Base-by-base conservation (phyloP, 1,284 basidiomycete species). In the Stereum hirsutum region DNA sequence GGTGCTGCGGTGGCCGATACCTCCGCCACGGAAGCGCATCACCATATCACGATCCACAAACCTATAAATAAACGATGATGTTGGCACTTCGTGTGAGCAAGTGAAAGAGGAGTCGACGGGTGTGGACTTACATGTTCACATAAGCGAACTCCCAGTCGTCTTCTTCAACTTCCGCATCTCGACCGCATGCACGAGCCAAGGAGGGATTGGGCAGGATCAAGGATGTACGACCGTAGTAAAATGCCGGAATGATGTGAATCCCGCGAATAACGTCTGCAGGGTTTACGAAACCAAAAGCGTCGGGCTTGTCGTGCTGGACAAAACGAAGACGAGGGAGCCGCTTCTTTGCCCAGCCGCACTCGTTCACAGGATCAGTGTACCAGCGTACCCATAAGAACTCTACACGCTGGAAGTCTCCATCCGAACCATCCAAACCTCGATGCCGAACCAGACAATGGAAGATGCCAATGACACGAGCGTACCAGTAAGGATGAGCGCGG, bases 401-500 rank as follows among this genome's bases (percentile, higher is more conserved):
- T 15, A 43, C 37, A 10, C 25, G 24, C 10, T 21, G 12, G 3
- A 24, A n/a, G 6, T 3, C 24, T 15, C n/a, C 10, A 3, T 5
- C 11, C 3, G 4, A 24, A 11, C n/a, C n/a, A 4, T 4, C 5
- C 3, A 27, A 17, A 1, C 34, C 33, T 7, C 5, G 6, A n/a
- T 43, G 33, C 6, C 10, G 15, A n/a, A 50, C 44, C 20, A 24
- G 24, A n/a, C 36, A 39, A 36, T 52, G 52, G 26, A 43, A 52
- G 2, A 53, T 44, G 5, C 50, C 43, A 7, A 54, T 11, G 11
- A 54, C 46, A 7, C 43, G 36, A 6, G 42, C 42, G 21, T 44
- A 44, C 42, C 42, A 44, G 27, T 30, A 44, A 1, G 35, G 42
- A 15, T 44, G 42, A 3, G 26, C 11, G 10, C 8, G 8, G 35